Conservation (phyloP, 306 rosid genomes). For the Quillaja saponaria region DNA sequence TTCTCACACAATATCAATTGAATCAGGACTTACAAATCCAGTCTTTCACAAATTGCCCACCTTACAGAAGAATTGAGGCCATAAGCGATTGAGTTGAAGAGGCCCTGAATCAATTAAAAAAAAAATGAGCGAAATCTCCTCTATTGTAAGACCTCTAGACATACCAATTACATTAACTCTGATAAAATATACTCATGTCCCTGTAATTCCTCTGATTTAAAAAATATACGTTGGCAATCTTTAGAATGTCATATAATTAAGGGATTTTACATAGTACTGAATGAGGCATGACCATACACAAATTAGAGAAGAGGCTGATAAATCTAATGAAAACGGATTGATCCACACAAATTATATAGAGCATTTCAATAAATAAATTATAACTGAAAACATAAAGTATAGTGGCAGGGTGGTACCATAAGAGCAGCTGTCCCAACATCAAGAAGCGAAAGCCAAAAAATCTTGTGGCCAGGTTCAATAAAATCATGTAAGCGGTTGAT, state of each 20-base stretch:
- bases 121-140: no score
- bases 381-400: slow-evolving; percentile 20
- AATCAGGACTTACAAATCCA: slow-evolving; percentile 65
- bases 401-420: slow-evolving; percentile 61
- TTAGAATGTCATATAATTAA: slow-evolving; percentile 1
- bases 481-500: slow-evolving; percentile 92
- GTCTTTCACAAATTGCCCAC: slow-evolving; percentile 81
- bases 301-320: slow-evolving; percentile 8
- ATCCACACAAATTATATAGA: background rate
- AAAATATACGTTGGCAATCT: background rate
- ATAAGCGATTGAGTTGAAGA: slow-evolving; percentile 96
- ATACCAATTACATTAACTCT: no score
- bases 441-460: slow-evolving; percentile 94
- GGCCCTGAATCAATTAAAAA: slow-evolving; percentile 55
- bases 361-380: slow-evolving; percentile 17
- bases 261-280: slow-evolving; percentile 15
- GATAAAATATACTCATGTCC: slow-evolving; percentile 11
- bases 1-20: background rate
- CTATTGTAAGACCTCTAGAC: no score
- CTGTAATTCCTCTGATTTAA: background rate
- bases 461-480: slow-evolving; percentile 77
- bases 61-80: slow-evolving; percentile 97
- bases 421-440: slow-evolving; percentile 90
- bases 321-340: background rate
- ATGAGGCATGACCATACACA: slow-evolving; percentile 14